These are phyloP conservation scores for Zygnema cylindricum DNA, from an alignment of 139 green algal species.

Conservation along the genomic window DNA sequence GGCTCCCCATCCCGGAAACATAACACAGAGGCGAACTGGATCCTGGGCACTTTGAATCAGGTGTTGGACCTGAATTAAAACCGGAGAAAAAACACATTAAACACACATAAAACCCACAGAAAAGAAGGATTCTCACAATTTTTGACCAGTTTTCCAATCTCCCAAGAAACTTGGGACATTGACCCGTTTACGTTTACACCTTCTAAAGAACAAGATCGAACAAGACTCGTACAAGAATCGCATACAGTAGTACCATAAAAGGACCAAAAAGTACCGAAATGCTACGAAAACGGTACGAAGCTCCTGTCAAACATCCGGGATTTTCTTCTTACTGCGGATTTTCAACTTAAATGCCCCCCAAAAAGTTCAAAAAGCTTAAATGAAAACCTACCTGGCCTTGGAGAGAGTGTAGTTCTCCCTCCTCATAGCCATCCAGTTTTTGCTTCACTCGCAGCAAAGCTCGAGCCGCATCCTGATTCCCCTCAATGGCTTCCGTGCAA, in stretches of 20 bases:
- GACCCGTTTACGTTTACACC: too few species aligned
- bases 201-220: too few species aligned
- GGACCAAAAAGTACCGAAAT: neutral
- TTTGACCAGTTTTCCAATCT: too few species aligned
- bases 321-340: neutral
- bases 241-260: slow-evolving; percentile 6
- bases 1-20: slow-evolving; percentile 89
- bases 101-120: too few species aligned
- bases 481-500: slow-evolving; percentile 38
- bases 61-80: slow-evolving; percentile 72
- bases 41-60: slow-evolving; percentile 87
- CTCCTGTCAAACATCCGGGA: neutral
- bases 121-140: too few species aligned
- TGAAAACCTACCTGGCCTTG: slow-evolving; percentile 76
- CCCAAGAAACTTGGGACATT: too few species aligned
- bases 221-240: too few species aligned
- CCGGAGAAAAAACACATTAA: too few species aligned
- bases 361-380: slow-evolving; percentile 18
- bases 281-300: neutral
- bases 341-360: neutral
- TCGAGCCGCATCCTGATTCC: slow-evolving; percentile 81
- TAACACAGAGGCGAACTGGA: slow-evolving; percentile 77
- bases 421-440: slow-evolving; percentile 85
- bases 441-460: slow-evolving; percentile 89
- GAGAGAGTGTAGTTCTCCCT: slow-evolving; percentile 72